Conservation (phyloP, 1,284 basidiomycete species). For the Irpex sp. region DNA sequence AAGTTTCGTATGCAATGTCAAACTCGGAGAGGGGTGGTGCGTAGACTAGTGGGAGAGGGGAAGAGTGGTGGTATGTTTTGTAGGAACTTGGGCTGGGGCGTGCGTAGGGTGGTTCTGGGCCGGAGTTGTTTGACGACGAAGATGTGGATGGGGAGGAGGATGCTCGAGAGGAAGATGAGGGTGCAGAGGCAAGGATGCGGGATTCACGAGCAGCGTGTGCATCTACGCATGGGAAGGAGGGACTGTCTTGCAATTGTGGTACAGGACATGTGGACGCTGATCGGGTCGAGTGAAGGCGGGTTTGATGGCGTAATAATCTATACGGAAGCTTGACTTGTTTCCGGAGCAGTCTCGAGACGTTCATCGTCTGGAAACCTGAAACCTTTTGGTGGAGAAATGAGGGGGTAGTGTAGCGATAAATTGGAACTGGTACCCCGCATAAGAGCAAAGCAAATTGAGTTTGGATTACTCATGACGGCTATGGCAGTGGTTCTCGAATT, state of each 20-base stretch:
- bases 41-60: slow-evolving; percentile 73
- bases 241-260: slow-evolving; percentile 18
- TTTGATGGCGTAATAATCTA: slow-evolving; percentile 6
- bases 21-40: slow-evolving; percentile 67
- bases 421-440: not conserved
- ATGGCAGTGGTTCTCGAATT: not conserved
- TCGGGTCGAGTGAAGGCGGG: slow-evolving; percentile 16
- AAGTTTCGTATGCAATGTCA: slow-evolving; percentile 95
- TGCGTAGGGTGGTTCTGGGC: slow-evolving; percentile 75
- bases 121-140: slow-evolving; percentile 28
- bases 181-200: slow-evolving; percentile 32
- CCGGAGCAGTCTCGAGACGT: slow-evolving; percentile 12
- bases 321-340: slow-evolving; percentile 16
- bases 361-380: slow-evolving; percentile 11
- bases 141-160: slow-evolving; percentile 18
- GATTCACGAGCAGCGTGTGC: slow-evolving; percentile 64
- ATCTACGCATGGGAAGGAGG: slow-evolving; percentile 69
- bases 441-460: not conserved
- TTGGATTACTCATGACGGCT: not conserved
- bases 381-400: slow-evolving; percentile 5
- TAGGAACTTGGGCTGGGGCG: slow-evolving; percentile 69
- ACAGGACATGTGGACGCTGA: slow-evolving; percentile 23
- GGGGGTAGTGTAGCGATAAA: not conserved
- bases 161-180: slow-evolving; percentile 5
- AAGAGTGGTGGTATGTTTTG: slow-evolving; percentile 54